A percentile compares a stretch with the other conserved stretches of the same genome.
Conservation (phyloP, 1,284 basidiomycete species). For the Anthracocystis panici-leucophaei region DNA sequence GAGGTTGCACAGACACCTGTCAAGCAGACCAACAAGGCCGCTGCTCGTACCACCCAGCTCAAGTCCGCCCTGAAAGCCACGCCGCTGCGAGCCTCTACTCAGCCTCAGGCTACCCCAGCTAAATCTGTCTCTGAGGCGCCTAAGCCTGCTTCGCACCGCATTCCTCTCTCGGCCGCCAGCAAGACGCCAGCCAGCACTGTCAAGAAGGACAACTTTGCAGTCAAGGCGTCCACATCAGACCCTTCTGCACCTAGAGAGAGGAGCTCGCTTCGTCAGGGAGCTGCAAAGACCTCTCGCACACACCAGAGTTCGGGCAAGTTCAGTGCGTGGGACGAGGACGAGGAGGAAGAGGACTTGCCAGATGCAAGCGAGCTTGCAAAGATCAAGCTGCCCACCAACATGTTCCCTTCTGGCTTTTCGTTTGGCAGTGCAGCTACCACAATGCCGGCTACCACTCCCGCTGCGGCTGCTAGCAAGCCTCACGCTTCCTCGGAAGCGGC, state of each 20-base stretch:
- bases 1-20: constrained; percentile 23
- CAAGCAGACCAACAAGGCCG: constrained; percentile 29
- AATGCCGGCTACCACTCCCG: background rate
- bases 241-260: constrained; percentile 45
- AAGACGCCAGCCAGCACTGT: constrained; percentile 25
- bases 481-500: constrained; percentile 6
- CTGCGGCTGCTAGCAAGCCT: constrained; percentile 9
- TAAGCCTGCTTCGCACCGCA: constrained; percentile 43
- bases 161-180: constrained; percentile 40
- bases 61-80: constrained; percentile 50
- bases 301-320: constrained; percentile 65
- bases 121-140: constrained; percentile 23
- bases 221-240: constrained; percentile 43
- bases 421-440: constrained; percentile 42
- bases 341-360: constrained; percentile 64
- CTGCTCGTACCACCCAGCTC: constrained; percentile 26
- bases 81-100: constrained; percentile 28
- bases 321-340: constrained; percentile 63
- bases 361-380: constrained; percentile 62
- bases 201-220: constrained; percentile 57
- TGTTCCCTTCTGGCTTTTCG: constrained; percentile 64
- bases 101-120: constrained; percentile 14
- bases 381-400: constrained; percentile 64
- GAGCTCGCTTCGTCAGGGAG: constrained; percentile 63
- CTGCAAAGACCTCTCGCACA: constrained; percentile 58